phyloP scores from a whole-genome alignment of 2,329 filamentous ascomycete species.

The Drechslera avenae region DNA sequence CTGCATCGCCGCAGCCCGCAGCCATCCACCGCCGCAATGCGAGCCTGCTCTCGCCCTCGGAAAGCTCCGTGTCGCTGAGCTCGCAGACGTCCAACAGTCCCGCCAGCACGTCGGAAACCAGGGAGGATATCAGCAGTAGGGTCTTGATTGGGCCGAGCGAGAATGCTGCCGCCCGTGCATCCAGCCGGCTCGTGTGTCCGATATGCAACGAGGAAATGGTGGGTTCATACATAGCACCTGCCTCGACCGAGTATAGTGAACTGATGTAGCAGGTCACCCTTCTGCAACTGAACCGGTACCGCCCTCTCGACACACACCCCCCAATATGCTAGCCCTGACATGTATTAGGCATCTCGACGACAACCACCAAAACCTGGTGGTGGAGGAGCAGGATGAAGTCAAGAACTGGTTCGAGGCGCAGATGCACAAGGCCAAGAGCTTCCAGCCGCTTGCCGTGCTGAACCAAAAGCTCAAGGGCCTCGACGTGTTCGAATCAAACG shows the following conservation, averaged over 20 bases:
- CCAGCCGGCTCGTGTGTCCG: slow-evolving; percentile 82
- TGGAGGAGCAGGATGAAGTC: slow-evolving; percentile 88
- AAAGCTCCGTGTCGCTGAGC: slow-evolving; percentile 77
- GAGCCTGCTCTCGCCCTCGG: slow-evolving; percentile 64
- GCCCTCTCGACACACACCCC: not conserved
- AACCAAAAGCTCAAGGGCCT: slow-evolving; percentile 93
- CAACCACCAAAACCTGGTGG: slow-evolving; percentile 84
- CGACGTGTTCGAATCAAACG: slow-evolving; percentile 93
- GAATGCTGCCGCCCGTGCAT: slow-evolving; percentile 61
- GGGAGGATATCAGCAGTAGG: slow-evolving; percentile 78
- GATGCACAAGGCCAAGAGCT: slow-evolving; percentile 89
- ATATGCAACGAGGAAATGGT: slow-evolving; percentile 99
- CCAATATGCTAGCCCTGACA: slow-evolving; percentile 24
- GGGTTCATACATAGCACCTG: slow-evolving; percentile 35
- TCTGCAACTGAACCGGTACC: slow-evolving; percentile 75
- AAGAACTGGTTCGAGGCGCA: slow-evolving; percentile 97
- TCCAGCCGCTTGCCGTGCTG: slow-evolving; percentile 86
- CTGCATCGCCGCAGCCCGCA: slow-evolving; percentile 46
- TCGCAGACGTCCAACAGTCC: slow-evolving; percentile 77
- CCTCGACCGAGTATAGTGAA: slow-evolving; percentile 14
- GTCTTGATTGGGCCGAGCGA: slow-evolving; percentile 72
- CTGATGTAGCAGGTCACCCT: slow-evolving; percentile 73
- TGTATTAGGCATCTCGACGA: slow-evolving; percentile 76
- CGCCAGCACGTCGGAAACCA: slow-evolving; percentile 67
- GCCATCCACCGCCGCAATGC: slow-evolving; percentile 49